A percentile compares a stretch with the other conserved stretches of the same genome.
Evolutionary conservation across 2,329 filamentous ascomycete species (phyloP).

Genomic region (Nothophaeocryptopus gaeumannii): DNA sequence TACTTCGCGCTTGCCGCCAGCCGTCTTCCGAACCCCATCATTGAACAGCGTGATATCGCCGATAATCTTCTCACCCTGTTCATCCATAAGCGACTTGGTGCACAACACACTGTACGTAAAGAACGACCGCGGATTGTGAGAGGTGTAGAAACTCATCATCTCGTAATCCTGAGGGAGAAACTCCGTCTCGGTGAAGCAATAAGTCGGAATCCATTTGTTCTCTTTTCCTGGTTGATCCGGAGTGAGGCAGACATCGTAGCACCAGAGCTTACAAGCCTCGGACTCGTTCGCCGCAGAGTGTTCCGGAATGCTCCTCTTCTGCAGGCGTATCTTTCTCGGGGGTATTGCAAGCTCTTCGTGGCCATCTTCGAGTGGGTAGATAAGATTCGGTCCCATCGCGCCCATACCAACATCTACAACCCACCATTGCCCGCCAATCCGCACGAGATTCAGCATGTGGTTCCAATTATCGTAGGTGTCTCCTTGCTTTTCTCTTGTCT

Average conservation of each 20-base stretch:
- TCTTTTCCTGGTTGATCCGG: constrained; percentile 32
- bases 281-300: constrained; percentile 20
- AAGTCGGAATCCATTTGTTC: constrained; percentile 57
- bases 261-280: constrained; percentile 42
- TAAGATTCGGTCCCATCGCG: constrained; percentile 34
- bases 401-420: constrained; percentile 46
- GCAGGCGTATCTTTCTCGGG: constrained; percentile 26
- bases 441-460: constrained; percentile 47
- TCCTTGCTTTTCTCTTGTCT: constrained; percentile 20
- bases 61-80: constrained; percentile 36
- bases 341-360: constrained; percentile 17
- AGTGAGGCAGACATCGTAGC: constrained; percentile 37
- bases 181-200: constrained; percentile 65
- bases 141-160: constrained; percentile 59
- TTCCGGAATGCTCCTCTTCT: constrained; percentile 25
- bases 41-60: constrained; percentile 44
- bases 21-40: constrained; percentile 45
- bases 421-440: constrained; percentile 27
- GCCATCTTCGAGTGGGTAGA: constrained; percentile 38
- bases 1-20: constrained; percentile 42
- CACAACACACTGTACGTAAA: constrained; percentile 57
- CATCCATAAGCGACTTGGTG: constrained; percentile 52
- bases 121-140: constrained; percentile 48
- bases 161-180: constrained; percentile 61
- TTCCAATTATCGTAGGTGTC: constrained; percentile 34